These are phyloP conservation scores for Coniella lustricola DNA, from an alignment of 2,329 filamentous ascomycete species.

Conservation along the genomic window DNA sequence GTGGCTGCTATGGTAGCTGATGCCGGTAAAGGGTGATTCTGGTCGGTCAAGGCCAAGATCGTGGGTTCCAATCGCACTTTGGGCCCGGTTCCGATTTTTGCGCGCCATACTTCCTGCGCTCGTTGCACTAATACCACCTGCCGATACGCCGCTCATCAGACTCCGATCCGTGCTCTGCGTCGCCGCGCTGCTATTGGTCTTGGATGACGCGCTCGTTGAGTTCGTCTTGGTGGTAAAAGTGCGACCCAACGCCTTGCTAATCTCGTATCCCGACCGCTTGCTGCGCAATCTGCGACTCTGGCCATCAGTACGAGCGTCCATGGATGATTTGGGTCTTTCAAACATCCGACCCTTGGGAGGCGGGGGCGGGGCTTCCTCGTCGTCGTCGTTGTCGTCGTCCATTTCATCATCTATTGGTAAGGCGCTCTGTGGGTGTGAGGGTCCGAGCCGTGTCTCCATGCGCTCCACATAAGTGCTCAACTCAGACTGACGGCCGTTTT, in stretches of 20 bases:
- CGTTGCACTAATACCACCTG: conserved; percentile 85
- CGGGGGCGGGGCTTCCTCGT: conserved; percentile 50
- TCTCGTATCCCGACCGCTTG: conserved; percentile 72
- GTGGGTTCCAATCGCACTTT: conserved; percentile 58
- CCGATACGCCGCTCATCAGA: conserved; percentile 89
- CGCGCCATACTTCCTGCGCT: conserved; percentile 90
- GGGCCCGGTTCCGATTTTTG: conserved; percentile 55
- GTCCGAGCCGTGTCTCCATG: conserved; percentile 78
- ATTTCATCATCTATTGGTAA: conserved; percentile 20
- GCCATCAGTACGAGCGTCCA: conserved; percentile 33
- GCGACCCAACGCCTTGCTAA: conserved; percentile 63
- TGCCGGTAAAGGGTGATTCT: conserved; percentile 62
- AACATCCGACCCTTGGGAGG: conserved; percentile 49
- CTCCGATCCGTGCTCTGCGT: conserved; percentile 76
- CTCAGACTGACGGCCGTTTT: conserved; percentile 55
- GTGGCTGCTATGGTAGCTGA: conserved; percentile 90
- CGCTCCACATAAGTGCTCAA: conserved; percentile 82
- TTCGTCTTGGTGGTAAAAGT: conserved; percentile 86
- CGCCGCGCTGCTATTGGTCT: conserved; percentile 57
- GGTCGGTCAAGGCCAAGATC: conserved; percentile 50
- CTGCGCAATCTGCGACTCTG: conserved; percentile 46
- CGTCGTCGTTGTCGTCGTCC: conserved; percentile 28
- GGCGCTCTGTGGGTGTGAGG: conserved; percentile 57
- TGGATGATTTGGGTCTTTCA: conserved; percentile 53
- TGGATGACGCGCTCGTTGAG: conserved; percentile 65